Evolutionary conservation across 2,329 filamentous ascomycete species (phyloP).

Genomic region (Pseudogymnoascus sp.): DNA sequence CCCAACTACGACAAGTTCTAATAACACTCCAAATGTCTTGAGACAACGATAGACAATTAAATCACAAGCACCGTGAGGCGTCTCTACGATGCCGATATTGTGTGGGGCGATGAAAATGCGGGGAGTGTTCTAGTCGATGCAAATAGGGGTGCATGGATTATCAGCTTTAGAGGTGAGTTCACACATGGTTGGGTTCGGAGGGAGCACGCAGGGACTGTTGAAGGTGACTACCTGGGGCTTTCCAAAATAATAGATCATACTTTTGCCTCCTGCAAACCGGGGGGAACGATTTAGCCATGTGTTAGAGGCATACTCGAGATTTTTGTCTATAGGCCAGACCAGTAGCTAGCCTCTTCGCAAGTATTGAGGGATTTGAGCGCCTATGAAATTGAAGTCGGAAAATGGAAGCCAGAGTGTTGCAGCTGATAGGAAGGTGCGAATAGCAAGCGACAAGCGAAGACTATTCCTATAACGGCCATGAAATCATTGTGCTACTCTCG

Average conservation of each 20-base stretch:
- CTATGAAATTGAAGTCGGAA: not conserved
- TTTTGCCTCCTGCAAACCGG: not conserved
- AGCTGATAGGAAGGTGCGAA: not conserved
- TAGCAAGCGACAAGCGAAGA: not conserved
- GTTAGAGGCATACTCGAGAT: no score
- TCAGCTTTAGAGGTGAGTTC: slow-evolving; percentile 24
- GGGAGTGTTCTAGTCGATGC: slow-evolving; percentile 21
- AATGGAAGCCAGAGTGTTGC: not conserved
- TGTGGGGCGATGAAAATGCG: slow-evolving; percentile 23
- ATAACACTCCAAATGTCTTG: not conserved
- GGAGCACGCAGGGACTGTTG: slow-evolving; percentile 18
- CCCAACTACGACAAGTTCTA: not conserved
- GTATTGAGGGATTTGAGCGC: not conserved
- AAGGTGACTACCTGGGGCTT: slow-evolving; percentile 21
- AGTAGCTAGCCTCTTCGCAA: not conserved
- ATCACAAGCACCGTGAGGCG: slow-evolving; percentile 14
- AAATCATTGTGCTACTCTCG: not conserved
- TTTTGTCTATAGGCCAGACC: not conserved
- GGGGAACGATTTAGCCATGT: not conserved
- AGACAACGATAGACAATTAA: slow-evolving; percentile 15
- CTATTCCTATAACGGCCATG: not conserved
- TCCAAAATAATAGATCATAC: slow-evolving; percentile 12
- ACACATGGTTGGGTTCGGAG: slow-evolving; percentile 18
- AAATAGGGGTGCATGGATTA: slow-evolving; percentile 18
- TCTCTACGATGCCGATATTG: slow-evolving; percentile 17